phyloP scores from a whole-genome alignment of 2,329 filamentous ascomycete genomes.

The Onygenales sp. region DNA sequence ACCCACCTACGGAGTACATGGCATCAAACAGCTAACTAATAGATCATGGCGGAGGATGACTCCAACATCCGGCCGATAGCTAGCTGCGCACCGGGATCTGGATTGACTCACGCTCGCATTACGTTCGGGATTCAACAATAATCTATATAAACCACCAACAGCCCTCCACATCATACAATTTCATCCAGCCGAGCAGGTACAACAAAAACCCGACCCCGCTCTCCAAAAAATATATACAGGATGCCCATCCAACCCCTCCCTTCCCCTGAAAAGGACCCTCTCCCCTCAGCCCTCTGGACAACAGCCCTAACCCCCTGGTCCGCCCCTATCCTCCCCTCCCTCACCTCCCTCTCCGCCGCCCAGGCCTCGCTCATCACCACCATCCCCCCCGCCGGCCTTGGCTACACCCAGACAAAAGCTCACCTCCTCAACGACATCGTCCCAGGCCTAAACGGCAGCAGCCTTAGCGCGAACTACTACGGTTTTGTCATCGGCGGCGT shows the following conservation, averaged over 20 bases:
- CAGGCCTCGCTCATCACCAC: slow-evolving; percentile 22
- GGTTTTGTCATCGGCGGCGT: slow-evolving; percentile 80
- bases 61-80: too few species aligned
- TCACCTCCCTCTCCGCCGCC: slow-evolving; percentile 21
- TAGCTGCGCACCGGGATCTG: too few species aligned
- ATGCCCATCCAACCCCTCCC: slow-evolving; percentile 9
- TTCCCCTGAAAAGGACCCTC: slow-evolving; percentile 3
- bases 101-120: too few species aligned
- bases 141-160: too few species aligned
- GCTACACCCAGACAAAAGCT: slow-evolving; percentile 21
- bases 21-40: too few species aligned
- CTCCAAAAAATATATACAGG: neutral
- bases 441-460: slow-evolving; percentile 56
- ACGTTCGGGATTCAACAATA: too few species aligned
- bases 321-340: slow-evolving; percentile 23
- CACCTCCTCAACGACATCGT: slow-evolving; percentile 35
- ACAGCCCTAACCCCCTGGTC: slow-evolving; percentile 20
- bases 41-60: too few species aligned
- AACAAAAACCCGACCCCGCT: neutral
- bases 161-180: too few species aligned
- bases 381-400: slow-evolving; percentile 21
- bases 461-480: slow-evolving; percentile 62
- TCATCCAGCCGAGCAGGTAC: too few species aligned
- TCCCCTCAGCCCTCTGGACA: slow-evolving; percentile 17
- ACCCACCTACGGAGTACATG: too few species aligned